These are phyloP conservation scores for Aspergillus ostianus DNA, from an alignment of 495 filamentous ascomycete genomes.

Conservation along the genomic window DNA sequence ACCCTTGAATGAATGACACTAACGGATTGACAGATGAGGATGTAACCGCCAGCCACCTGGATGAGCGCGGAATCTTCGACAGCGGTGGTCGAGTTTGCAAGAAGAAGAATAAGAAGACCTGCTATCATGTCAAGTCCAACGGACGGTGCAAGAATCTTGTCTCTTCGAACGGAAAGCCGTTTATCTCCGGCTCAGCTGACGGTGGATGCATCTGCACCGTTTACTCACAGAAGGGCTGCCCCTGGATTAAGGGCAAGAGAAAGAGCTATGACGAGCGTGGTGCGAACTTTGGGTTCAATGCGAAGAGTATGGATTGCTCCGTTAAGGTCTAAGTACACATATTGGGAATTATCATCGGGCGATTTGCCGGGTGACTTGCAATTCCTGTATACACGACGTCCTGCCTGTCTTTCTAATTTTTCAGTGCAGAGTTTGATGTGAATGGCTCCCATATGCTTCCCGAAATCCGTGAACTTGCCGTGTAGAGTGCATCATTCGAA, in stretches of 20 bases:
- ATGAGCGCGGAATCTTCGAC: not conserved
- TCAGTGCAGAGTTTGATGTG: no score
- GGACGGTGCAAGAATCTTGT: not conserved
- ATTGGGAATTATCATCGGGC: not conserved
- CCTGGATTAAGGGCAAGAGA: not conserved
- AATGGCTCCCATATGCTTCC: no score
- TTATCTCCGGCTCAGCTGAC: not conserved
- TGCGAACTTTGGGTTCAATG: not conserved
- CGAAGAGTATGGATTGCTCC: constrained; percentile 3
- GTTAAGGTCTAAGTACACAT: not conserved
- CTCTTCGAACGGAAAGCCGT: not conserved
- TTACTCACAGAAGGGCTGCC: not conserved
- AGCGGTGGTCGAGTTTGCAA: not conserved
- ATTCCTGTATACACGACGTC: no score
- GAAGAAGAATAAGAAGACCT: not conserved
- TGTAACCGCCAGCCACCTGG: not conserved
- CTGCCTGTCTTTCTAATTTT: no score
- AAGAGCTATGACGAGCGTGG: not conserved
- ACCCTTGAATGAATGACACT: not conserved
- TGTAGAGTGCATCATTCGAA: no score
- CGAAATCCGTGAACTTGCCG: no score
- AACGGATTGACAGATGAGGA: not conserved
- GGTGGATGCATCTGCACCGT: not conserved
- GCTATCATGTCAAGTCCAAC: not conserved
- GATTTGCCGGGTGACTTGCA: no score